These are phyloP conservation scores for Cetraspora pellucida DNA, from an alignment of 192 early-diverging fungal genomes.

Conservation along the genomic window DNA sequence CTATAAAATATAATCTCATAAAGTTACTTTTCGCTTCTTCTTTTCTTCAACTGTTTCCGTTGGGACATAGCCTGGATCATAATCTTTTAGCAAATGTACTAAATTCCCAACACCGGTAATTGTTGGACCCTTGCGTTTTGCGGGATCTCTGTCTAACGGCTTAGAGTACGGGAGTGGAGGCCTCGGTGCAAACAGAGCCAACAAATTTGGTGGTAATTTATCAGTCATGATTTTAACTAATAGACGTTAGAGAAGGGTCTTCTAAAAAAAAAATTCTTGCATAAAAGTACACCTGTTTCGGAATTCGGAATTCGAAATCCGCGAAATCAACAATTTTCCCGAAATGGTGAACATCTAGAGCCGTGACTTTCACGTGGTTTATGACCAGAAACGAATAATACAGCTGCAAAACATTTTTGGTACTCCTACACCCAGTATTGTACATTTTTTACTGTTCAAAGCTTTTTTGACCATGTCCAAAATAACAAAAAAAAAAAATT, in stretches of 20 bases:
- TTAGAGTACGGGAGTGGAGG: constrained; percentile 68
- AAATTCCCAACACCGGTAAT: constrained; percentile 65
- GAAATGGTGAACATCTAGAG: too few species aligned
- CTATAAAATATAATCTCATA: neutral
- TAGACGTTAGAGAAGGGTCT: neutral
- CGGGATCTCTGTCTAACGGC: constrained; percentile 69
- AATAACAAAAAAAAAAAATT: too few species aligned
- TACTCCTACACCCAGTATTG: too few species aligned
- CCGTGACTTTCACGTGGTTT: too few species aligned
- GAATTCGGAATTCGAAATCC: too few species aligned
- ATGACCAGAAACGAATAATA: too few species aligned
- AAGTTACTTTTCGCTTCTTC: constrained; percentile 65
- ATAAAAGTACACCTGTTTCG: too few species aligned
- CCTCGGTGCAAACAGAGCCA: constrained; percentile 80
- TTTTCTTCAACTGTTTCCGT: constrained; percentile 68
- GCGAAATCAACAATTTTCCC: neutral
- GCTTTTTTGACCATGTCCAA: too few species aligned
- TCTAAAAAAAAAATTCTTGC: neutral
- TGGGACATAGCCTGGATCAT: constrained; percentile 77
- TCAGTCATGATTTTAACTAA: constrained; percentile 17
- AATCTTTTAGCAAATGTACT: constrained; percentile 50
- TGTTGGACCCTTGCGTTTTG: constrained; percentile 52
- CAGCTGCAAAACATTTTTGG: too few species aligned
- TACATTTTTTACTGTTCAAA: too few species aligned
- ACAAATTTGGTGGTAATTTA: constrained; percentile 66